These are phyloP conservation scores for Amoebophrya sp. DNA, from an alignment of 169 alveolate genomes.

Conservation along the genomic window DNA sequence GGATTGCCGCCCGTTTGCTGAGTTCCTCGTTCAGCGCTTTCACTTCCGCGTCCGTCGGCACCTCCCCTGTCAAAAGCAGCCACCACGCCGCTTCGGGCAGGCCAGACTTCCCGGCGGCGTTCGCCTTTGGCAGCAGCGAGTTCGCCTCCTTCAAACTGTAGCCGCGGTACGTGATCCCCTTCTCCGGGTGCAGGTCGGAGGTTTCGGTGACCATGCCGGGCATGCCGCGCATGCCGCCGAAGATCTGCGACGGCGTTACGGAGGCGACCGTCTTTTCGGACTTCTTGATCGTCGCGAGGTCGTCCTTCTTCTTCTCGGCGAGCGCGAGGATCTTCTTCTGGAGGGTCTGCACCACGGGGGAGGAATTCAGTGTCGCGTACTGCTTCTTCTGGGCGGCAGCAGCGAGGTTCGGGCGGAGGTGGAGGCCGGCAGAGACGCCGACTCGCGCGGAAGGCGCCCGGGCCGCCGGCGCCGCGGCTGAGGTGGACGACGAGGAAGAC, in stretches of 20 bases:
- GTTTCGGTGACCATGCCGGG: constrained; percentile 79
- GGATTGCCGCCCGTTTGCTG: constrained; percentile 33
- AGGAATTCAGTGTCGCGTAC: not conserved
- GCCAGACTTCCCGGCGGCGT: constrained; percentile 58
- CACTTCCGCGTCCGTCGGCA: constrained; percentile 25
- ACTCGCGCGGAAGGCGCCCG: no score
- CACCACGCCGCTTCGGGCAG: constrained; percentile 83
- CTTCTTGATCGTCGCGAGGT: not conserved
- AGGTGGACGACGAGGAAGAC: no score
- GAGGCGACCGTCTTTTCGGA: not conserved
- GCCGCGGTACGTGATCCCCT: constrained; percentile 78
- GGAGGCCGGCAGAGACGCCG: no score
- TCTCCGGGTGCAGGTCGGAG: constrained; percentile 69
- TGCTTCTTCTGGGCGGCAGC: no score
- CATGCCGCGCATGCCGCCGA: constrained; percentile 77
- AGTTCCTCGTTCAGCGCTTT: constrained; percentile 28
- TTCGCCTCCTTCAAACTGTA: constrained; percentile 58
- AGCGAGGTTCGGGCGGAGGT: no score
- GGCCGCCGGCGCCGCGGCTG: no score
- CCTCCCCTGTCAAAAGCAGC: constrained; percentile 77
- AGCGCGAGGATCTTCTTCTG: not conserved
- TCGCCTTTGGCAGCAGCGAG: constrained; percentile 55
- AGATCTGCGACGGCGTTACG: not conserved
- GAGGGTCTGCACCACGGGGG: not conserved
- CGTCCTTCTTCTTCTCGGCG: not conserved